Evolutionary conservation across 2,329 filamentous ascomycete species (phyloP).

Genomic region (Sporothrix euskadiensis): DNA sequence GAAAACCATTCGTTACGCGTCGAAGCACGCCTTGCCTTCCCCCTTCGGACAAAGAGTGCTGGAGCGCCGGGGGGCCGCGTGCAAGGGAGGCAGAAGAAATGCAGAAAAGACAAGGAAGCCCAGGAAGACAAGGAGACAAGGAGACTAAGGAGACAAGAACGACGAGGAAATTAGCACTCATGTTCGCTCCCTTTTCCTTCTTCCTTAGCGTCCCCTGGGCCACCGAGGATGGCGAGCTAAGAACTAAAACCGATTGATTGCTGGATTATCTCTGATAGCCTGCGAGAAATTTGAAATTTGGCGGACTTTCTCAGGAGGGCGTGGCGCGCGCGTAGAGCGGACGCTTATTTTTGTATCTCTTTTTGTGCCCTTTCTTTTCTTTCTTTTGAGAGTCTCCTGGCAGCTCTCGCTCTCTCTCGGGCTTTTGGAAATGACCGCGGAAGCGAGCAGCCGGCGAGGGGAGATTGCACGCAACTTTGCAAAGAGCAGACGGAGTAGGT

Average conservation of each 20-base stretch:
- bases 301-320: not conserved
- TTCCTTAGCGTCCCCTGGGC: slow-evolving; percentile 4
- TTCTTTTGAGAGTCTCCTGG: not conserved
- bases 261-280: not conserved
- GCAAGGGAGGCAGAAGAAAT: not conserved
- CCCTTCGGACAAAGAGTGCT: slow-evolving; percentile 10
- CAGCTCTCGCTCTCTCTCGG: not conserved
- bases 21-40: slow-evolving; percentile 6
- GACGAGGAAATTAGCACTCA: slow-evolving; percentile 20
- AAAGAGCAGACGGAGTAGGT: not conserved
- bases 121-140: not conserved
- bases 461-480: not conserved
- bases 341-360: not conserved
- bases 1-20: not conserved
- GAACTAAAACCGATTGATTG: not conserved
- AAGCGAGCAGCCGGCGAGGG: not conserved
- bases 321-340: slow-evolving; percentile 3
- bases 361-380: not conserved
- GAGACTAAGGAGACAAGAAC: not conserved
- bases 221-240: slow-evolving; percentile 2
- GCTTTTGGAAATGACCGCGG: slow-evolving; percentile 15
- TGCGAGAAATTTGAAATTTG: slow-evolving; percentile 18
- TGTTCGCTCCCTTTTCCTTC: not conserved
- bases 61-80: not conserved
- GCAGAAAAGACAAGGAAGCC: not conserved